Conservation (phyloP, 345 rosid genomes). For the Microthlaspi erraticum region DNA sequence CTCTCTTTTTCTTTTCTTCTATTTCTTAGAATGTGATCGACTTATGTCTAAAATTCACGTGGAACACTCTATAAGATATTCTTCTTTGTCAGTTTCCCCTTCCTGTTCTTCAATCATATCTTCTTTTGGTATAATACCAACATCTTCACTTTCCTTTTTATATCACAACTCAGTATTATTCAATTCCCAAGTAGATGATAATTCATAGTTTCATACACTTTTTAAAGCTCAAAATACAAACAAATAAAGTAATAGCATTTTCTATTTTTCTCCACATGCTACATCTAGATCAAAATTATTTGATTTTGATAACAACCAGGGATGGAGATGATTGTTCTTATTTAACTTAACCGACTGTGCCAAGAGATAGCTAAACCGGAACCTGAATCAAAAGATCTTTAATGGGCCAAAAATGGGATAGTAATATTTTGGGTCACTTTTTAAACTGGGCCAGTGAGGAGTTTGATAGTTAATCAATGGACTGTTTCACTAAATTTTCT, state of each 20-base stretch:
- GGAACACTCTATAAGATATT: slow-evolving; percentile 29
- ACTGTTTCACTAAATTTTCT: slow-evolving; percentile 18
- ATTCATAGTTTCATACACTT: background rate
- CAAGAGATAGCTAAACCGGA: background rate
- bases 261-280: background rate
- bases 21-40: slow-evolving; percentile 37
- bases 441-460: slow-evolving; percentile 22
- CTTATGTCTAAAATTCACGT: slow-evolving; percentile 38
- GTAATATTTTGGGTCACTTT: slow-evolving; percentile 11
- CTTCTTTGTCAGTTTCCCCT: slow-evolving; percentile 18
- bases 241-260: background rate
- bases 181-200: background rate
- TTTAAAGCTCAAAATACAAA: background rate
- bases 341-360: background rate
- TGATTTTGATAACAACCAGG: background rate
- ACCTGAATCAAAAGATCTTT: background rate
- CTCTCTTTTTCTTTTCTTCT: background rate
- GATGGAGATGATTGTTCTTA: background rate
- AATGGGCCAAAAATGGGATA: slow-evolving; percentile 26
- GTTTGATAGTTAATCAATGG: slow-evolving; percentile 18
- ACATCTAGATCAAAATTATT: background rate
- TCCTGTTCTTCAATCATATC: slow-evolving; percentile 35
- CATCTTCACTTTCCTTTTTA: slow-evolving; percentile 24
- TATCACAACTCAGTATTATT: background rate
- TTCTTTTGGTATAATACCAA: slow-evolving; percentile 32